Evolutionary conservation across 2,329 filamentous ascomycete genomes (phyloP).

Genomic region (Aspergillus neoniger): DNA sequence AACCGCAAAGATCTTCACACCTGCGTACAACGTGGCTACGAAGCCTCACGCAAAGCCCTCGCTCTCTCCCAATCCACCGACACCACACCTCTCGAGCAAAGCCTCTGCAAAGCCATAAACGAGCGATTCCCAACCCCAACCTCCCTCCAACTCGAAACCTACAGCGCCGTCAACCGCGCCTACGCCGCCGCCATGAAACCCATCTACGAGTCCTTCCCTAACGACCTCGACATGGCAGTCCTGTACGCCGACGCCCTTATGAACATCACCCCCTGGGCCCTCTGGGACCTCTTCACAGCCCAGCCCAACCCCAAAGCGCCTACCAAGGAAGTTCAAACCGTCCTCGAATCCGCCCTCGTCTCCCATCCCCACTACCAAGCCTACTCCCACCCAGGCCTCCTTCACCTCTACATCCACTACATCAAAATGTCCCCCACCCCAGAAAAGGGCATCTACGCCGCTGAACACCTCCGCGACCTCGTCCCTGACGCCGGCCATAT

Average conservation of each 20-base stretch:
- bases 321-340: slow-evolving; percentile 58
- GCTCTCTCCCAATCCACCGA: slow-evolving; percentile 13
- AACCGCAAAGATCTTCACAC: slow-evolving; percentile 45
- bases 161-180: slow-evolving; percentile 54
- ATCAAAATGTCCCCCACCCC: slow-evolving; percentile 73
- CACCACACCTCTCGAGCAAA: slow-evolving; percentile 56
- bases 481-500: slow-evolving; percentile 70
- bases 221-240: slow-evolving; percentile 62
- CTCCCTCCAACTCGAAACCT: slow-evolving; percentile 55
- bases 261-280: slow-evolving; percentile 64
- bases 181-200: slow-evolving; percentile 63
- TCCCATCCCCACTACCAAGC: too few relatives aligned
- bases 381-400: slow-evolving; percentile 62
- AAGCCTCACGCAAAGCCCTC: slow-evolving; percentile 17
- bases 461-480: slow-evolving; percentile 63
- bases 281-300: slow-evolving; percentile 63
- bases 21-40: slow-evolving; percentile 46
- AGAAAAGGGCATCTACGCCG: slow-evolving; percentile 61
- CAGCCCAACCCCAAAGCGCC: slow-evolving; percentile 55
- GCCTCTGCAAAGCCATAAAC: slow-evolving; percentile 62
- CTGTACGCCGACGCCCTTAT: slow-evolving; percentile 66
- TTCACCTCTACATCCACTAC: slow-evolving; percentile 74
- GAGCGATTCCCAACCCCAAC: slow-evolving; percentile 48
- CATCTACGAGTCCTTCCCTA: slow-evolving; percentile 53
- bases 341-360: slow-evolving; percentile 60